Evolutionary conservation across 2,329 filamentous ascomycete genomes (phyloP).

Genomic region (Xylaria sp.): DNA sequence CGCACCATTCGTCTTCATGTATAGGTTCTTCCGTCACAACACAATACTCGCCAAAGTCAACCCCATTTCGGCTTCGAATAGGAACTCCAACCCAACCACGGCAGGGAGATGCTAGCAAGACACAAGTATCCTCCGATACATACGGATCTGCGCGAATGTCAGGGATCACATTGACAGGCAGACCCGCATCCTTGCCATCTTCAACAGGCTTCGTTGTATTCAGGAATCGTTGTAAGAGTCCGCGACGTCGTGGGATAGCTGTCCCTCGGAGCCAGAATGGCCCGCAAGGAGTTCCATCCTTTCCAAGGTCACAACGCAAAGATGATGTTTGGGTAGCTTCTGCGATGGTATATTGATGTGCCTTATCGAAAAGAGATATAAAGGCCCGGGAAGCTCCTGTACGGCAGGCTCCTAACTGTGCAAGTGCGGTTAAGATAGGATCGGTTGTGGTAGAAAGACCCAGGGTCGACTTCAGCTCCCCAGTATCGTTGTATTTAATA

Average conservation of each 20-base stretch:
- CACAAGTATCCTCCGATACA: slow-evolving; percentile 10
- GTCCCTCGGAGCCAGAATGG: slow-evolving; percentile 32
- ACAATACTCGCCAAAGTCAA: slow-evolving; percentile 33
- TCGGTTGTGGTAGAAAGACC: slow-evolving; percentile 21
- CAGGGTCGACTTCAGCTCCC: slow-evolving; percentile 19
- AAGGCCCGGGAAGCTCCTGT: slow-evolving; percentile 32
- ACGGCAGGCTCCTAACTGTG: slow-evolving; percentile 31
- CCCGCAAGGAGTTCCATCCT: neutral
- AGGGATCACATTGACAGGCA: slow-evolving; percentile 29
- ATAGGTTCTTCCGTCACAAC: slow-evolving; percentile 31
- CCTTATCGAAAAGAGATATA: slow-evolving; percentile 33
- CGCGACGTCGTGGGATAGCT: slow-evolving; percentile 29
- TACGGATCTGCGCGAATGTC: slow-evolving; percentile 29
- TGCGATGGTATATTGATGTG: slow-evolving; percentile 31
- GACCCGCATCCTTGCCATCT: neutral
- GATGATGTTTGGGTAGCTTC: slow-evolving; percentile 29
- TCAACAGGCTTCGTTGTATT: slow-evolving; percentile 17
- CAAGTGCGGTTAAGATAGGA: slow-evolving; percentile 30
- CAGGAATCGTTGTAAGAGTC: slow-evolving; percentile 27
- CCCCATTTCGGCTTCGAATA: slow-evolving; percentile 31
- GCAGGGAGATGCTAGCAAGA: slow-evolving; percentile 17
- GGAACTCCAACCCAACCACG: slow-evolving; percentile 32
- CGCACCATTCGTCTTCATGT: slow-evolving; percentile 24
- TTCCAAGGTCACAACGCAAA: slow-evolving; percentile 2
- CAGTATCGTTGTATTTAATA: slow-evolving; percentile 20